Conservation (phyloP, 495 filamentous ascomycete genomes). For the Penicillium roqueforti region DNA sequence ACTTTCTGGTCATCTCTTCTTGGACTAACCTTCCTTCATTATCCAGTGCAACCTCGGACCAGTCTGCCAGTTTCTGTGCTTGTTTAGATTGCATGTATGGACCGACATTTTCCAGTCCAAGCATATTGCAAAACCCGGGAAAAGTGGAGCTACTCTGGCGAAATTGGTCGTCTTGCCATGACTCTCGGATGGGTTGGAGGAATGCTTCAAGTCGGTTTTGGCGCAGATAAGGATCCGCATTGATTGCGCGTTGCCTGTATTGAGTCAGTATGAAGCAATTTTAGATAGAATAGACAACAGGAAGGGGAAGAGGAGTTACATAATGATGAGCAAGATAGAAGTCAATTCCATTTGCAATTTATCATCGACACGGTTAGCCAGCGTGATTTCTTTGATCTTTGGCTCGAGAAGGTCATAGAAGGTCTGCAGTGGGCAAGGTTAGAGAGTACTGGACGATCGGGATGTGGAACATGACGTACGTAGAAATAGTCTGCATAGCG, state of each 20-base stretch:
- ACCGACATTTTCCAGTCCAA: conserved; percentile 74
- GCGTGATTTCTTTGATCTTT: conserved; percentile 76
- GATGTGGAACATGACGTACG: conserved; percentile 34
- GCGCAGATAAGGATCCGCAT: conserved; percentile 62
- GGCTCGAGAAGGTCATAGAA: conserved; percentile 84
- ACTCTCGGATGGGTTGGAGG: conserved; percentile 68
- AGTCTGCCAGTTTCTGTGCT: conserved; percentile 76
- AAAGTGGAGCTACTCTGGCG: conserved; percentile 68
- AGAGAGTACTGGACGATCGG: conserved; percentile 7
- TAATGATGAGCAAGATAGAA: conserved; percentile 77
- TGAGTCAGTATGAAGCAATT: conserved; percentile 11
- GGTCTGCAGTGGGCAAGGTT: conserved; percentile 36
- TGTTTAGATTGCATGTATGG: conserved; percentile 69
- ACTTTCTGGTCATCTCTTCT: conserved; percentile 60
- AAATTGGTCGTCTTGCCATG: conserved; percentile 74
- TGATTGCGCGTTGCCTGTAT: conserved; percentile 69
- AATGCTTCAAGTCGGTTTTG: conserved; percentile 65
- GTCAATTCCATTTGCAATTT: conserved; percentile 69
- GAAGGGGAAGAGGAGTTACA: conserved; percentile 45
- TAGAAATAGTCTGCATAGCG: conserved; percentile 87
- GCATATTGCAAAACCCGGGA: conserved; percentile 69
- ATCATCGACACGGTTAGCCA: conserved; percentile 68
- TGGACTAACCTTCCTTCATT: conserved; percentile 75
- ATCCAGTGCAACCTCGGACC: conserved; percentile 73
- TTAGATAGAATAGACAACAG: no score